These are phyloP conservation scores for Monosporascus sp. DNA, from an alignment of 2,329 filamentous ascomycete genomes.

Conservation along the genomic window DNA sequence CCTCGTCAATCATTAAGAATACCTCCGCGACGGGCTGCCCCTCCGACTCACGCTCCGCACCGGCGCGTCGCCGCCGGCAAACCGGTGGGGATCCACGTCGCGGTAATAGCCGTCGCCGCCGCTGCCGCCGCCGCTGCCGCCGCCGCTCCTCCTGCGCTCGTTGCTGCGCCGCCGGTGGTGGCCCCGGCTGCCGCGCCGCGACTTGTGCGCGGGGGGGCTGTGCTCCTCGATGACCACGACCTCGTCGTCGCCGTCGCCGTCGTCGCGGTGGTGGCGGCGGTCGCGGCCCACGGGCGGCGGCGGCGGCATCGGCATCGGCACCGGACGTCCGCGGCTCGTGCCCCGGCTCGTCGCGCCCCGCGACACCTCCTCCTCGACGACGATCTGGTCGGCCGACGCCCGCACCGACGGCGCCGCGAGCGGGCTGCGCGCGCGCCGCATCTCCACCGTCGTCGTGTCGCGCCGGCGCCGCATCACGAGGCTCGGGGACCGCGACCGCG, in stretches of 20 bases:
- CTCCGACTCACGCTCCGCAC: slow-evolving; percentile 26
- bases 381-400: slow-evolving; percentile 17
- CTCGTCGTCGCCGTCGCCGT: slow-evolving; percentile 27
- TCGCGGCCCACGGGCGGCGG: neutral
- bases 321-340: neutral
- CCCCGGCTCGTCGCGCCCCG: slow-evolving; percentile 6
- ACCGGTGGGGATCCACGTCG: slow-evolving; percentile 28
- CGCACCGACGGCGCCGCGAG: neutral
- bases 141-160: slow-evolving; percentile 20
- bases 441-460: no score
- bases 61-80: slow-evolving; percentile 22
- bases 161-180: slow-evolving; percentile 15
- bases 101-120: slow-evolving; percentile 11
- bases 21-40: slow-evolving; percentile 26
- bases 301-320: neutral
- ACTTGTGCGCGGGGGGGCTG: slow-evolving; percentile 21
- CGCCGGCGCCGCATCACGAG: neutral
- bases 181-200: slow-evolving; percentile 18
- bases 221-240: slow-evolving; percentile 32
- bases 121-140: no score
- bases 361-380: slow-evolving; percentile 22
- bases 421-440: no score
- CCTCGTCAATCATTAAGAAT: neutral
- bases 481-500: neutral
- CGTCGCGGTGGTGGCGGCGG: slow-evolving; percentile 1